Percentiles rank a stretch among this genome's conserved stretches.
phyloP scores from a whole-genome alignment of 139 green algal genomes.

The Axilococcus clingmanii region DNA sequence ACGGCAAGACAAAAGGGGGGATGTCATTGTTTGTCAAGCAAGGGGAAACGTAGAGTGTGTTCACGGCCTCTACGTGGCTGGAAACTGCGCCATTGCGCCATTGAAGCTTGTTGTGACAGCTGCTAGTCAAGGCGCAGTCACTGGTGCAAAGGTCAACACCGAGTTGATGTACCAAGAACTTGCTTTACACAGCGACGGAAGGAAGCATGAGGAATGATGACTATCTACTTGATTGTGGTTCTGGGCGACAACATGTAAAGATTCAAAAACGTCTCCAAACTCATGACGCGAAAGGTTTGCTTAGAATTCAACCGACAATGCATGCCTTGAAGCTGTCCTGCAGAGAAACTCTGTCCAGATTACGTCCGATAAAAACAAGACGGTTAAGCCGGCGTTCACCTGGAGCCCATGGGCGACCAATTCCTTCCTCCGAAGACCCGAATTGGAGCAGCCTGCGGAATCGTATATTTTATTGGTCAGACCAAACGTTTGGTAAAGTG shows the following conservation, averaged over 20 bases:
- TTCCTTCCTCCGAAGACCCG: conserved; percentile 47
- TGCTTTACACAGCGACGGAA: no score
- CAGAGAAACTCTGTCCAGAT: conserved; percentile 77
- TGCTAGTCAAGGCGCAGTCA: conserved; percentile 7
- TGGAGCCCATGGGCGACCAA: conserved; percentile 37
- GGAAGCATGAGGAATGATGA: no score
- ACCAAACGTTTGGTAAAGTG: conserved; percentile 20
- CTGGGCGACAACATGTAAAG: no score
- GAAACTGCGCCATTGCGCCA: conserved; percentile 11
- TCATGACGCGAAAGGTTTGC: no score
- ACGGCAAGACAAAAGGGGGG: background rate
- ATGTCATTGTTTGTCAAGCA: conserved; percentile 11
- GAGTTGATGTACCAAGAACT: conserved; percentile 24
- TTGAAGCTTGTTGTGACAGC: conserved; percentile 22
- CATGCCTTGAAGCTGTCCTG: conserved; percentile 67
- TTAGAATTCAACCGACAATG: no score
- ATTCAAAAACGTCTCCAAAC: no score
- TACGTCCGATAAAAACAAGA: conserved; percentile 92
- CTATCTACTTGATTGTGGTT: no score
- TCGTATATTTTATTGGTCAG: no score
- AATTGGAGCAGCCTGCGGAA: conserved; percentile 75
- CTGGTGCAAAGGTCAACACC: conserved; percentile 14
- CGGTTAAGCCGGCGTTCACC: conserved; percentile 62
- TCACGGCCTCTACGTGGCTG: conserved; percentile 15
- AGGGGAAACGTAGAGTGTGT: conserved; percentile 8